These are phyloP conservation scores for Candida nanaspora DNA, from an alignment of 805 yeast genomes.

Conservation along the genomic window DNA sequence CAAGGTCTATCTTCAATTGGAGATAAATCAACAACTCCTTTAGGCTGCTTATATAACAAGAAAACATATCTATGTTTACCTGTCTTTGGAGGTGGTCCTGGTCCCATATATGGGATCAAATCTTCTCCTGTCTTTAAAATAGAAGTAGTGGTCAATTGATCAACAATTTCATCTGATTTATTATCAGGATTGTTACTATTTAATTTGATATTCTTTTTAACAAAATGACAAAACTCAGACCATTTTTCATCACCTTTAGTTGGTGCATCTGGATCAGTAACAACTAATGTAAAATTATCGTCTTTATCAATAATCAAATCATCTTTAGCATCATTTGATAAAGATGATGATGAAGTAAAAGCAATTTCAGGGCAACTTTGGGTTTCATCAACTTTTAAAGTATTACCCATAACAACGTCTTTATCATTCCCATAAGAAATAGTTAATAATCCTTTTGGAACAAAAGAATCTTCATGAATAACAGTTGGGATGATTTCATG, in stretches of 20 bases:
- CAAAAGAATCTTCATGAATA: conserved; percentile 30
- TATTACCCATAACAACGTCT: conserved; percentile 77
- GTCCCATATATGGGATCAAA: conserved; percentile 61
- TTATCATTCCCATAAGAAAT: conserved; percentile 51
- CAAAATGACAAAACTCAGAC: conserved; percentile 82
- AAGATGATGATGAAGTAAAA: conserved; percentile 38
- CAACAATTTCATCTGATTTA: conserved; percentile 14
- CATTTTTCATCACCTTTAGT: conserved; percentile 73
- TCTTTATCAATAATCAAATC: conserved; percentile 34
- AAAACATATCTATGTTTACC: conserved; percentile 86
- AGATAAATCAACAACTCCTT: conserved; percentile 28
- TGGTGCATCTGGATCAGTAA: conserved; percentile 96
- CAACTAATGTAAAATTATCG: conserved; percentile 61
- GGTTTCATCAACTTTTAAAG: conserved; percentile 55
- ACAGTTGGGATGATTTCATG: conserved; percentile 48
- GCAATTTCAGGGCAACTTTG: conserved; percentile 62
- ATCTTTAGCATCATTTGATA: conserved; percentile 25
- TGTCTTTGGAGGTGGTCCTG: conserved; percentile 85
- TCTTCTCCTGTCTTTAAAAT: conserved; percentile 28
- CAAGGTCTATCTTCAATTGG: conserved; percentile 48
- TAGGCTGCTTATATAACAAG: conserved; percentile 63
- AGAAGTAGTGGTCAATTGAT: conserved; percentile 27
- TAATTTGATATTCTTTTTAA: conserved; percentile 47
- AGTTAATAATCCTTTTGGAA: conserved; percentile 49
- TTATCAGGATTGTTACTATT: conserved; percentile 23